Percentiles rank a stretch among this genome's conserved stretches.
These are phyloP conservation scores for Piper longum DNA, from an alignment of 164 flowering plant species.

Conservation along the genomic window DNA sequence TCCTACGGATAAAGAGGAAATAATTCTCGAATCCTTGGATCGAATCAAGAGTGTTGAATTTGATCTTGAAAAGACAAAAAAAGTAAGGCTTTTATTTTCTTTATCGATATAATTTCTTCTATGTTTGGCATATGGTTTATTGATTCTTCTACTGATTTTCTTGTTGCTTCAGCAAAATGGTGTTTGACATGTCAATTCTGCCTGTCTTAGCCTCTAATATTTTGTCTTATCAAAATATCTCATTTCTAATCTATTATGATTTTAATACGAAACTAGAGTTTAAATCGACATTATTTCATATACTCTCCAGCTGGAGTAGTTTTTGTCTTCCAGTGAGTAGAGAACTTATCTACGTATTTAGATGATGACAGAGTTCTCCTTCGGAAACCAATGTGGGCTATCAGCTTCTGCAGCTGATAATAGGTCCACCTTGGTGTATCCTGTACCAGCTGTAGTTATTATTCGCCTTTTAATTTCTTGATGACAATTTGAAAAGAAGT, in stretches of 20 bases:
- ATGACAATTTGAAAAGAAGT: too few species aligned
- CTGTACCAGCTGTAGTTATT: background rate
- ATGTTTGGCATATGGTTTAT: background rate
- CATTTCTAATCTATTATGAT: too few species aligned
- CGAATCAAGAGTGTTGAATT: conserved; percentile 71
- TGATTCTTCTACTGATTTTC: background rate
- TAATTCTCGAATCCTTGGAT: conserved; percentile 61
- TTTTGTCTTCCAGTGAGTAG: too few species aligned
- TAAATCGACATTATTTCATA: too few species aligned
- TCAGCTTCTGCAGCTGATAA: background rate
- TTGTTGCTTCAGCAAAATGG: background rate
- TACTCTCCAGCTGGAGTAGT: too few species aligned
- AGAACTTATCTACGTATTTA: too few species aligned
- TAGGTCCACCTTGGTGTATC: background rate
- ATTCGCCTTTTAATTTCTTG: background rate
- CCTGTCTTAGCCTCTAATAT: background rate
- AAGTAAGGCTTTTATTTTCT: conserved; percentile 22
- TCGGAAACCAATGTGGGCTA: background rate
- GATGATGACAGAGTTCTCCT: too few species aligned
- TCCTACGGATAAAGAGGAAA: conserved; percentile 64
- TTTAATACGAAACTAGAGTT: too few species aligned
- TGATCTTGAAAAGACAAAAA: conserved; percentile 86
- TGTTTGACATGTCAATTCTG: too few species aligned
- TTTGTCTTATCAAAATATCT: background rate
- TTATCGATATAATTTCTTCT: background rate